phyloP scores from a whole-genome alignment of 148 eudicot species.

The Amaranthus hypochondriacus region DNA sequence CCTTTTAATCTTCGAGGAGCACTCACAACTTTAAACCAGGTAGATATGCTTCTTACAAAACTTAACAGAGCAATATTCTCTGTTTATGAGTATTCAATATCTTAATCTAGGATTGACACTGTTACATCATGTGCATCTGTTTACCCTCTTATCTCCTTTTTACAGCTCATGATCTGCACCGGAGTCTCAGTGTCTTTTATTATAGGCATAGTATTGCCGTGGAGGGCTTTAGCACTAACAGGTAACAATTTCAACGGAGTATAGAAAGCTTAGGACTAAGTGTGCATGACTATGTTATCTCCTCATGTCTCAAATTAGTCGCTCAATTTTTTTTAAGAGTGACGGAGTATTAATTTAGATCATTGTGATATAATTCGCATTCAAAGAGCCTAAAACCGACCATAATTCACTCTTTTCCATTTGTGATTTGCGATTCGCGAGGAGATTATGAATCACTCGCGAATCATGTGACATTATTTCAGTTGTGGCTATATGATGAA shows the following conservation, averaged over 20 bases:
- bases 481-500: no score
- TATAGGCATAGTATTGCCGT: slow-evolving; percentile 63
- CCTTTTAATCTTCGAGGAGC: slow-evolving; percentile 88
- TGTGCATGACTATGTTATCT: not conserved
- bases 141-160: not conserved
- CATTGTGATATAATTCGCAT: no score
- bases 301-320: no score
- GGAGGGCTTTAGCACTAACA: slow-evolving; percentile 78
- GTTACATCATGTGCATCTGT: not conserved
- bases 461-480: no score
- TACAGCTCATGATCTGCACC: slow-evolving; percentile 74
- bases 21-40: slow-evolving; percentile 83
- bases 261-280: not conserved
- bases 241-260: slow-evolving; percentile 31
- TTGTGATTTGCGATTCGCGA: no score
- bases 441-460: no score
- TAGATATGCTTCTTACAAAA: slow-evolving; percentile 15
- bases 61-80: not conserved
- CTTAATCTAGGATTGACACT: not conserved
- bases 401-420: no score
- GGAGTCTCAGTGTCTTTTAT: slow-evolving; percentile 84
- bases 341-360: no score
- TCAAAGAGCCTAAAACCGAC: no score
- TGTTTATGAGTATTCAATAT: not conserved
- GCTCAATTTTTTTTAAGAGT: no score